Conservation (phyloP, 2,329 filamentous ascomycete genomes). For the Trichoderma arundinaceum region DNA sequence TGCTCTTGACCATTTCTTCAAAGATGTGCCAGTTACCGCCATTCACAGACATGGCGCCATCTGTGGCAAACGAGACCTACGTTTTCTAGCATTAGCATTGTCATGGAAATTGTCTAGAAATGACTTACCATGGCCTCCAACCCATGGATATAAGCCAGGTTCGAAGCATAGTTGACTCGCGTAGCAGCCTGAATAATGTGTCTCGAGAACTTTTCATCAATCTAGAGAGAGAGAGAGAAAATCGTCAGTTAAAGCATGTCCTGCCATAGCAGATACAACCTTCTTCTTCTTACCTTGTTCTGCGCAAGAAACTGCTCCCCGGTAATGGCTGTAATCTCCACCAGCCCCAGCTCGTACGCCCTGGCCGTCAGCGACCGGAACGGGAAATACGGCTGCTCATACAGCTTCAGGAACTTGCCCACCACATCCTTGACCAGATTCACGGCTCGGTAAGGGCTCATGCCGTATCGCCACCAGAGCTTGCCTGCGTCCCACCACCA, state of each 20-base stretch:
- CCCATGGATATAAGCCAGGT: constrained; percentile 83
- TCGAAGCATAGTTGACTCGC: constrained; percentile 92
- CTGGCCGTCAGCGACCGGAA: constrained; percentile 76
- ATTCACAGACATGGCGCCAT: constrained; percentile 77
- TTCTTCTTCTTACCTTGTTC: constrained; percentile 57
- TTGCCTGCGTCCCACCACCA: constrained; percentile 82
- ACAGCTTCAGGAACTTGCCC: constrained; percentile 76
- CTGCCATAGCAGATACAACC: neutral
- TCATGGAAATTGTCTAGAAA: neutral
- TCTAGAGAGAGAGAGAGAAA: constrained; percentile 44
- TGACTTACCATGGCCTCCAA: constrained; percentile 77
- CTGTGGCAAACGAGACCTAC: constrained; percentile 82
- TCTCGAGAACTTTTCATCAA: constrained; percentile 69
- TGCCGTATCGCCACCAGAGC: constrained; percentile 84
- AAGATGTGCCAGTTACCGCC: constrained; percentile 98
- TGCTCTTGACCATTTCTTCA: constrained; percentile 72
- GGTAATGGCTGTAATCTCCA: constrained; percentile 69
- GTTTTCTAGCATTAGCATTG: neutral
- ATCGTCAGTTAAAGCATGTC: neutral
- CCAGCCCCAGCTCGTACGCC: constrained; percentile 70
- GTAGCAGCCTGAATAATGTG: constrained; percentile 92
- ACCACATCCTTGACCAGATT: constrained; percentile 74
- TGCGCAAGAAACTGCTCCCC: constrained; percentile 73
- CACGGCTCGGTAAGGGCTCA: constrained; percentile 75
- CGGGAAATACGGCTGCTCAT: constrained; percentile 81